Percentiles rank a stretch among this genome's conserved stretches.
These are phyloP conservation scores for Pseudopithomyces chartarum DNA, from an alignment of 2,329 filamentous ascomycete species.

Conservation along the genomic window DNA sequence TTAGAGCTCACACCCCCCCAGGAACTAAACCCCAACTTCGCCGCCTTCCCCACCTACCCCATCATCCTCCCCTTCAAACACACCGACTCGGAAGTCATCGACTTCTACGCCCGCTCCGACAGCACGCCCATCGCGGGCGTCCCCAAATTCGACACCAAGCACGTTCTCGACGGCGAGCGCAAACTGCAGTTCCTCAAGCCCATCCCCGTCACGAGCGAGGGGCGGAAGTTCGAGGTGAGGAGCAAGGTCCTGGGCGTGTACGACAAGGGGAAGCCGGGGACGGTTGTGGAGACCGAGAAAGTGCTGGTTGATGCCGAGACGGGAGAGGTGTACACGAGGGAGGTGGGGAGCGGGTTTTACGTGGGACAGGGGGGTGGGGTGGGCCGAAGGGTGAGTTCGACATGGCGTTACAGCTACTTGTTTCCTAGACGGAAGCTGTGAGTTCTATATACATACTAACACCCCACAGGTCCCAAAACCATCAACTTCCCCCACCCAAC, in stretches of 20 bases:
- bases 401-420: background rate
- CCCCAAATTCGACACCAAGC: constrained; percentile 74
- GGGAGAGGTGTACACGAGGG: constrained; percentile 73
- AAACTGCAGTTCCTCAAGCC: constrained; percentile 77
- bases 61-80: constrained; percentile 85
- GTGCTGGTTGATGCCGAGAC: constrained; percentile 72
- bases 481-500: constrained; percentile 79
- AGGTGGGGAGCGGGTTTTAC: constrained; percentile 75
- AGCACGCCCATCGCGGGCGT: constrained; percentile 73
- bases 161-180: constrained; percentile 83
- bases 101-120: constrained; percentile 78
- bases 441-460: background rate
- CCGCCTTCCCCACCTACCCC: constrained; percentile 87
- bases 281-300: constrained; percentile 79
- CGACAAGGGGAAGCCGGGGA: constrained; percentile 85
- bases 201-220: constrained; percentile 72
- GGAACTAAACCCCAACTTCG: constrained; percentile 87
- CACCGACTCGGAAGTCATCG: constrained; percentile 74
- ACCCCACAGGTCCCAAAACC: constrained; percentile 63
- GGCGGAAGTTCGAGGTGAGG: constrained; percentile 75
- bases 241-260: constrained; percentile 83
- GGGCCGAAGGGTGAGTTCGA: constrained; percentile 76
- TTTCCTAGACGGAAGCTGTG: background rate
- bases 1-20: constrained; percentile 41
- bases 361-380: constrained; percentile 82